Percentiles rank a stretch among this genome's conserved stretches.
Evolutionary conservation across 2,329 filamentous ascomycete genomes (phyloP).

Genomic region (Ascochyta pisi): DNA sequence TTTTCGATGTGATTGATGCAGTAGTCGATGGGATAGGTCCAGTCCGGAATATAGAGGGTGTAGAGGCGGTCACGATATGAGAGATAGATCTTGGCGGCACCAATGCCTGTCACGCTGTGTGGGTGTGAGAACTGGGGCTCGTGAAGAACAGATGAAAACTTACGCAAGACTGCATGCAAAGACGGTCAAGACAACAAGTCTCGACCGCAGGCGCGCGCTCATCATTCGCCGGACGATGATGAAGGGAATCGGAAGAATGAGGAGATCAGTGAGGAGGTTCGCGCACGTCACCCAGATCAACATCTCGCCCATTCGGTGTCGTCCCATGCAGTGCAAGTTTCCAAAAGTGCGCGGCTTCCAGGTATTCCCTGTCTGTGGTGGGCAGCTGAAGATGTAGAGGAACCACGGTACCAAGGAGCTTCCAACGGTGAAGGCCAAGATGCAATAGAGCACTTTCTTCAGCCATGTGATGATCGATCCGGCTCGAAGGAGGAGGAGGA

Average conservation of each 20-base stretch:
- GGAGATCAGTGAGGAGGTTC: constrained; percentile 50
- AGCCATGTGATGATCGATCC: constrained; percentile 50
- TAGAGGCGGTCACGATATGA: constrained; percentile 51
- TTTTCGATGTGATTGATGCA: constrained; percentile 53
- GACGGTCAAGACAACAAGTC: constrained; percentile 48
- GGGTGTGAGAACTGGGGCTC: background rate
- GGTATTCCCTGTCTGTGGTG: constrained; percentile 49
- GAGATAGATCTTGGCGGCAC: constrained; percentile 51
- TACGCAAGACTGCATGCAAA: constrained; percentile 51
- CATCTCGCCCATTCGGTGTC: constrained; percentile 48
- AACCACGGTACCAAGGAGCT: constrained; percentile 47
- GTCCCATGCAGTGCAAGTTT: constrained; percentile 47
- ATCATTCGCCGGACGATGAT: constrained; percentile 51
- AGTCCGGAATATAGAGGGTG: constrained; percentile 45
- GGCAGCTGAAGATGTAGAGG: constrained; percentile 51
- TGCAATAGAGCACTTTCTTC: constrained; percentile 47
- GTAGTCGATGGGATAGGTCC: constrained; percentile 52
- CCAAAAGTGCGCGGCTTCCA: constrained; percentile 50
- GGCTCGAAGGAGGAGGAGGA: constrained; percentile 48
- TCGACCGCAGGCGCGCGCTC: constrained; percentile 48
- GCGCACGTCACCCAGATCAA: constrained; percentile 51
- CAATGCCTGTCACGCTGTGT: constrained; percentile 47
- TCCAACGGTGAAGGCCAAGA: constrained; percentile 46
- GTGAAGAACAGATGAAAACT: constrained; percentile 3
- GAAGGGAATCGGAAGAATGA: constrained; percentile 52